phyloP scores from a whole-genome alignment of 331 rosid species.

The Malus hybrid region DNA sequence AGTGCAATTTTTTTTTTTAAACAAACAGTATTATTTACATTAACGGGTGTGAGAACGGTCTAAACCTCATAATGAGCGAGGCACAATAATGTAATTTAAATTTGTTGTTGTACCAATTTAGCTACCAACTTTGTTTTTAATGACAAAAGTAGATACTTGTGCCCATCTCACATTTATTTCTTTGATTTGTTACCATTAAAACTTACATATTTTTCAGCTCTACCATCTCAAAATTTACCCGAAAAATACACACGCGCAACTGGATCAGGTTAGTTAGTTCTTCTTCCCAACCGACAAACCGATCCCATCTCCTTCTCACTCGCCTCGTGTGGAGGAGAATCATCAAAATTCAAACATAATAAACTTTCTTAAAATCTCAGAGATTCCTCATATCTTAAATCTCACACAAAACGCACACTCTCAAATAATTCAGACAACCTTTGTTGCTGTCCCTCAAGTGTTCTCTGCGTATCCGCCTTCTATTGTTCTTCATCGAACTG shows the following conservation, averaged over 20 bases:
- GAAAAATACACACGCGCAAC: neutral
- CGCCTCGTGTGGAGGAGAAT: neutral
- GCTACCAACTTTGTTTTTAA: too few relatives aligned
- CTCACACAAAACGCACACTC: neutral
- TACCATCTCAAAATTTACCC: neutral
- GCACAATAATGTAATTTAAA: too few relatives aligned
- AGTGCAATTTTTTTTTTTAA: too few relatives aligned
- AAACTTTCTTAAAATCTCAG: neutral
- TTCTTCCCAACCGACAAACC: neutral
- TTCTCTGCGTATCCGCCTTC: neutral
- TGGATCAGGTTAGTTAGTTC: neutral
- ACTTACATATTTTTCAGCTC: too few relatives aligned
- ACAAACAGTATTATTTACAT: too few relatives aligned
- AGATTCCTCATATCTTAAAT: neutral
- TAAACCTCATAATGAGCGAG: fast-evolving
- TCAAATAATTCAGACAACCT: neutral
- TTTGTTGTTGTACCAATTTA: too few relatives aligned
- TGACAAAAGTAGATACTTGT: too few relatives aligned
- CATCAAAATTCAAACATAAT: neutral
- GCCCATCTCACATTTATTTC: too few relatives aligned
- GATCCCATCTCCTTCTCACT: neutral
- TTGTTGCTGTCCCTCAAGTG: neutral
- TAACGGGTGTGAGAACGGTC: fast-evolving
- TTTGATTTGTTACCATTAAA: too few relatives aligned
- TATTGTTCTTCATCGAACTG: neutral